Evolutionary conservation across 148 eudicot species (phyloP).

Genomic region (Persicaria maculosa): DNA sequence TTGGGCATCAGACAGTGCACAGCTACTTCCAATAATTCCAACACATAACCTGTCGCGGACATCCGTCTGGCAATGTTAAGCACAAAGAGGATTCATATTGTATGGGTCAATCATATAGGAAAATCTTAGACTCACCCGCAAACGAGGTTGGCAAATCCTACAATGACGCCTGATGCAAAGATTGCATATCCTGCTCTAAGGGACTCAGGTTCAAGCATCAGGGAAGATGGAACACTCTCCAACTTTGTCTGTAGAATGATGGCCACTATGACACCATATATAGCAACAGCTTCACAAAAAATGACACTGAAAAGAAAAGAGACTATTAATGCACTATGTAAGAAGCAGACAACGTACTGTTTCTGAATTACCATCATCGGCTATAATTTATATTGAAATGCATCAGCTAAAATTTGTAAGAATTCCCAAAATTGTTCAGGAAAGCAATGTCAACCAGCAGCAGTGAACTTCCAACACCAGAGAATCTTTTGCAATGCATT

Average conservation of each 20-base stretch:
- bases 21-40: constrained; percentile 75
- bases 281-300: constrained; percentile 98
- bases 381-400: background rate
- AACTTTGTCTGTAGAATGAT: constrained; percentile 91
- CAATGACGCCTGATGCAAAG: constrained; percentile 86
- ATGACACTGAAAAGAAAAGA: constrained; percentile 54
- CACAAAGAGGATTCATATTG: background rate
- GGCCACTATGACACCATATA: constrained; percentile 96
- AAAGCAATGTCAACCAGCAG: background rate
- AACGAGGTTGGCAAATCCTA: constrained; percentile 94
- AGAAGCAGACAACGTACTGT: background rate
- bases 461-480: background rate
- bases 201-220: constrained; percentile 62
- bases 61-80: background rate
- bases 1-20: constrained; percentile 51
- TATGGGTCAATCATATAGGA: background rate
- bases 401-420: background rate
- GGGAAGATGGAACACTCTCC: constrained; percentile 76
- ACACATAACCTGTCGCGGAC: constrained; percentile 63
- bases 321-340: background rate
- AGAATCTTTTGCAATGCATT: background rate
- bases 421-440: background rate
- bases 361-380: background rate
- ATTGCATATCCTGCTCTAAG: constrained; percentile 96
- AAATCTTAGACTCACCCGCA: constrained; percentile 58